phyloP scores from a whole-genome alignment of 495 filamentous ascomycete species.

The Jackrogersella minutella region DNA sequence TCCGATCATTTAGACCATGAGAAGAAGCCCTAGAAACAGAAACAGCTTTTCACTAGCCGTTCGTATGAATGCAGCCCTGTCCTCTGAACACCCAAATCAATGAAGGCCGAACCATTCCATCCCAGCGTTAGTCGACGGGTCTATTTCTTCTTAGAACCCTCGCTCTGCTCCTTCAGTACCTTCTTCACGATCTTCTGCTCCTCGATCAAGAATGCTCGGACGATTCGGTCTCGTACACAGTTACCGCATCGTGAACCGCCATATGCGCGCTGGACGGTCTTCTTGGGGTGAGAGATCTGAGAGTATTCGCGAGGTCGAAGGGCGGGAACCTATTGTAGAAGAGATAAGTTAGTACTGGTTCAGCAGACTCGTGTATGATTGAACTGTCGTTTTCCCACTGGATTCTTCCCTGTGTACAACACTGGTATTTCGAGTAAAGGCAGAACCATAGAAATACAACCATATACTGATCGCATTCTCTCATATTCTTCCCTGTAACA shows the following conservation, averaged over 20 bases:
- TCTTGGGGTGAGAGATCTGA: conserved; percentile 94
- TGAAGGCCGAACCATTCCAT: conserved; percentile 51
- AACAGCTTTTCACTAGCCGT: conserved; percentile 50
- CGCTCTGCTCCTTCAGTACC: conserved; percentile 86
- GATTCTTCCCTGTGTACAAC: neutral
- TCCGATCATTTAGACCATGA: conserved; percentile 48
- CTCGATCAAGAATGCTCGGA: conserved; percentile 98
- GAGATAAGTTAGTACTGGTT: conserved; percentile 11
- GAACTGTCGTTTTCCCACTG: neutral
- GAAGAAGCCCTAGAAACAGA: conserved; percentile 59
- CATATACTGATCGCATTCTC: no score
- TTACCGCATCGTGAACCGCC: conserved; percentile 97
- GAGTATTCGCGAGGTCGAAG: conserved; percentile 98
- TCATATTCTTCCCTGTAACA: no score
- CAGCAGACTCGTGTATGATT: neutral
- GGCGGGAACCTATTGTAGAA: conserved; percentile 77
- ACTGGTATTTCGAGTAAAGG: neutral
- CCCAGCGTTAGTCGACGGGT: conserved; percentile 39
- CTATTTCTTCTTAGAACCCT: conserved; percentile 81
- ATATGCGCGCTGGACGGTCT: conserved; percentile 98
- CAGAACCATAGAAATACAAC: neutral
- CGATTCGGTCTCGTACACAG: conserved; percentile 97
- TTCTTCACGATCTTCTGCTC: conserved; percentile 99
- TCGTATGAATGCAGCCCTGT: conserved; percentile 57
- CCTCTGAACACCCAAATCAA: conserved; percentile 62